Base-by-base conservation (phyloP, 2,329 filamentous ascomycete species). In the Aspergillus neoniger region DNA sequence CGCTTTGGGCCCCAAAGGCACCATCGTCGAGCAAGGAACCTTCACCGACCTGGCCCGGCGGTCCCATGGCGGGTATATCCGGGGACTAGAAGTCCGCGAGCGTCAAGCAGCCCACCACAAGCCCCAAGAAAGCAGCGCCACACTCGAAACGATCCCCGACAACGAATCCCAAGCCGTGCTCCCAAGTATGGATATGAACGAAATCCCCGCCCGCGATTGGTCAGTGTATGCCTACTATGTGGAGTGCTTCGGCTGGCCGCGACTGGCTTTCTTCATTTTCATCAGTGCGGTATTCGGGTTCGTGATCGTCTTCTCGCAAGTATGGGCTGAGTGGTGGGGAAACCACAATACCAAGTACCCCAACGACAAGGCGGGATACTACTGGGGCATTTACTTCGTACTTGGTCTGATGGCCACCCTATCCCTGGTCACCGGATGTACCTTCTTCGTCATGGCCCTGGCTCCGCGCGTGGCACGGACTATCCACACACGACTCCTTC, bases 1-100 rank as follows among this genome's bases (percentile, higher is more conserved):
- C 14, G 72, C 71, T 8, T 58, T 81, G 3, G 63, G 65, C 3
- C 38, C 38, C 7, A 55, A 70, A 21, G 75, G 76, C 4, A 55
- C 60, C 3, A 63, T 79, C 30, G 50, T 62, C 0, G 76, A 79
- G 15, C 72, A 79, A 59, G 80, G 79, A 4, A 68, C 65, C 2
- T 80, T 68, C 47, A 14, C 67, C 21, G 53, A 69, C 2, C 71
- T 14, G 38, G 38, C 38, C n/a, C 65, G 67, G 0, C 30, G 53
- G n/a, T 9, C 53, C 5, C 15, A n/a, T 8, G 55, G 28, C 17
- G 23, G 51, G 19, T 55, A 57, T 21, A 23, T 58, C 28, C 14
- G 58, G 12, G 47, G 14, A 9, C 36, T 58, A 12, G 19, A 41
- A 41, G 15, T 41, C 38, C 38, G 12, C 38, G 38, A 41, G 38